Evolutionary conservation across 129 eudicot genomes (phyloP).

Genomic region (Chrysanthemum lavandulifolium): DNA sequence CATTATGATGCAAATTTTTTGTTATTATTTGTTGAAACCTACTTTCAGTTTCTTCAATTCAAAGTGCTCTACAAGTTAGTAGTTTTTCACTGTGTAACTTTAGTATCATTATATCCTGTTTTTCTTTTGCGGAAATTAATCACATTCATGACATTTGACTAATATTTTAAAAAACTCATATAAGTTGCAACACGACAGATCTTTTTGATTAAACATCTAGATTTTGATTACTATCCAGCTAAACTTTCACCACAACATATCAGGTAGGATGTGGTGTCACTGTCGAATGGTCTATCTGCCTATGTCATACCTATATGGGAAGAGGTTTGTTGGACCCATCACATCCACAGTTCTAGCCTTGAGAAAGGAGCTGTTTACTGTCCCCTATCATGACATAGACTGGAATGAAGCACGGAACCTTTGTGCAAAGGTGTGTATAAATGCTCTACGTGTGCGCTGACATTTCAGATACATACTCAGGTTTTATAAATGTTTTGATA

Average conservation of each 20-base stretch:
- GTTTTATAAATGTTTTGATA: constrained; percentile 20
- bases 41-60: constrained; percentile 11
- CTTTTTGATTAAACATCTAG: neutral
- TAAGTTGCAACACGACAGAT: too few species aligned
- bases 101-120: neutral
- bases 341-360: constrained; percentile 72
- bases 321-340: constrained; percentile 90
- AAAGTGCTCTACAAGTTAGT: neutral
- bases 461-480: constrained; percentile 17
- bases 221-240: constrained; percentile 3
- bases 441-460: neutral
- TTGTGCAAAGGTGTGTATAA: constrained; percentile 78
- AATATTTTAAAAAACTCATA: neutral
- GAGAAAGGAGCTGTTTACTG: constrained; percentile 74
- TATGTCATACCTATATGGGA: constrained; percentile 91
- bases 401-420: constrained; percentile 88
- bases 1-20: constrained; percentile 4
- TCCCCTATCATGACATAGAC: constrained; percentile 84
- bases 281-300: constrained; percentile 98
- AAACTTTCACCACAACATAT: constrained; percentile 22
- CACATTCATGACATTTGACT: constrained; percentile 2
- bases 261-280: constrained; percentile 99
- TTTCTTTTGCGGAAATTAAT: neutral
- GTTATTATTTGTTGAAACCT: neutral
- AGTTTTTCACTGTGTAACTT: neutral